Evolutionary conservation across 441 rosid genomes (phyloP).

Genomic region (Aleurites moluccanus): DNA sequence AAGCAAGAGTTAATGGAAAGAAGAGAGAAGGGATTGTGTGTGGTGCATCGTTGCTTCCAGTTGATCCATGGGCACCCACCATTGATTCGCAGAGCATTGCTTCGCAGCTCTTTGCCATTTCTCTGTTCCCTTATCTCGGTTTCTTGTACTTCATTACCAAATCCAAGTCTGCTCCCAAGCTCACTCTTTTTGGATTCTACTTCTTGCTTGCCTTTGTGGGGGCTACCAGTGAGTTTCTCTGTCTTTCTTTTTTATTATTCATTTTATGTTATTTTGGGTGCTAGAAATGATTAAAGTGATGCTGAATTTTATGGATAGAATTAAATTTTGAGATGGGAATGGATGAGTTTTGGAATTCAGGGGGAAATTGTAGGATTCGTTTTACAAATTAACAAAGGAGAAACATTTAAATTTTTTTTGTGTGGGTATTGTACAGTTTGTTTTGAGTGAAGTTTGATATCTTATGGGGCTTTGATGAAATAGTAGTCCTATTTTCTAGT

Average conservation of each 20-base stretch:
- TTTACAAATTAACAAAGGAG: no score
- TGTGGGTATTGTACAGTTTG: not conserved
- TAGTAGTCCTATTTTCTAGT: no score
- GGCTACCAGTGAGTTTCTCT: constrained; percentile 67
- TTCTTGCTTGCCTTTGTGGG: constrained; percentile 91
- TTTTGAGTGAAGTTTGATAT: not conserved
- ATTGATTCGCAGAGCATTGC: constrained; percentile 78
- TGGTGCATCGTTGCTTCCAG: constrained; percentile 58
- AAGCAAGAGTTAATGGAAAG: constrained; percentile 23
- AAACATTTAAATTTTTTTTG: no score
- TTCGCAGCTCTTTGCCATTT: constrained; percentile 73
- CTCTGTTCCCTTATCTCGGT: constrained; percentile 75
- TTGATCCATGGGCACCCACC: constrained; percentile 83
- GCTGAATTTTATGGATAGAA: not conserved
- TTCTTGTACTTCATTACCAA: constrained; percentile 85
- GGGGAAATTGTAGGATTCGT: not conserved
- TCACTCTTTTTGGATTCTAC: constrained; percentile 88
- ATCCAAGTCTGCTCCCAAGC: constrained; percentile 78
- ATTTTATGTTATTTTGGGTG: not conserved
- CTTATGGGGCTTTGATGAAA: no score
- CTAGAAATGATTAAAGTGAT: not conserved
- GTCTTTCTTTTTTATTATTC: not conserved
- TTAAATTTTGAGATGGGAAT: not conserved
- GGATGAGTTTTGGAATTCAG: not conserved
- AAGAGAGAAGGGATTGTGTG: constrained; percentile 39